phyloP scores from a whole-genome alignment of 2,329 filamentous ascomycete genomes.

The Chaetomium sp. region DNA sequence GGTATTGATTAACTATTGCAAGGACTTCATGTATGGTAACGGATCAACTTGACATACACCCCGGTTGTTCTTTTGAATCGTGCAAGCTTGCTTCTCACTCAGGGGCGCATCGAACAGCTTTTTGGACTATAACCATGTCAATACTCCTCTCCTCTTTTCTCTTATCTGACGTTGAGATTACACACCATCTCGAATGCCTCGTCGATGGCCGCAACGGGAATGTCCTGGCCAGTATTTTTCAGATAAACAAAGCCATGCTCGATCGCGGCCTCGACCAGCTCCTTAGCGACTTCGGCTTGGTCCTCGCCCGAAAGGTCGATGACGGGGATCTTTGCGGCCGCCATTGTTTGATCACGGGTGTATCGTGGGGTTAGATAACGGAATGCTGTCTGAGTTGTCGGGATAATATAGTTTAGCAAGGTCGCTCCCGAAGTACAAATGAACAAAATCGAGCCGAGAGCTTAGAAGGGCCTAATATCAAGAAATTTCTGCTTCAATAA shows the following conservation, averaged over 20 bases:
- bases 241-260: constrained; percentile 89
- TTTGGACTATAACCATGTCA: constrained; percentile 46
- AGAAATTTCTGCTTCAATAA: too few species aligned
- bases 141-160: neutral
- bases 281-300: constrained; percentile 50
- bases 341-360: constrained; percentile 22
- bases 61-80: constrained; percentile 72
- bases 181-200: constrained; percentile 66
- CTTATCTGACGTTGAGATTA: too few species aligned
- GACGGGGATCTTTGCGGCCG: constrained; percentile 58
- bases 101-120: constrained; percentile 65
- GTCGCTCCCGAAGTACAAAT: too few species aligned
- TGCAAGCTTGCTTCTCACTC: constrained; percentile 67
- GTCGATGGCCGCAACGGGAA: constrained; percentile 60
- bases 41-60: constrained; percentile 37
- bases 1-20: neutral
- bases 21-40: neutral
- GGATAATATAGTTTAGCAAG: too few species aligned
- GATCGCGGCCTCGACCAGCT: constrained; percentile 72
- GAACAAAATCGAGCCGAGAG: too few species aligned
- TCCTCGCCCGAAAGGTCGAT: constrained; percentile 69
- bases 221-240: constrained; percentile 63
- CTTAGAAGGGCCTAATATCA: too few species aligned
- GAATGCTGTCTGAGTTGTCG: too few species aligned
- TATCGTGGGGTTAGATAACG: neutral